A percentile compares a stretch with the other conserved stretches of the same genome.
Evolutionary conservation across 2,329 filamentous ascomycete species (phyloP).

Genomic region (Epichloe festucae): DNA sequence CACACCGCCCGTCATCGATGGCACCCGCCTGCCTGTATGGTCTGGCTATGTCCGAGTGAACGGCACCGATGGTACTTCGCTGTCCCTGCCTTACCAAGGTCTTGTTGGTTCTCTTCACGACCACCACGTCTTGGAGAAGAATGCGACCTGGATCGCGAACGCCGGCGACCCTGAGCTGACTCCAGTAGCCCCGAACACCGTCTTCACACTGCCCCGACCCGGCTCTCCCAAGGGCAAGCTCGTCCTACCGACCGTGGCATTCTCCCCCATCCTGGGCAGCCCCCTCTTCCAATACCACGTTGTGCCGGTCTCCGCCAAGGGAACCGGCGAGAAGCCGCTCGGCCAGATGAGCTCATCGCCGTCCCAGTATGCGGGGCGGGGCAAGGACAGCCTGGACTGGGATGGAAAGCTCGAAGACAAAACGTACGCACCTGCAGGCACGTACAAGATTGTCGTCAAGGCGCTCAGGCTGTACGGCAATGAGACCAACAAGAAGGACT

Average conservation of each 20-base stretch:
- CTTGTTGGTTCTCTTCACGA: constrained; percentile 14
- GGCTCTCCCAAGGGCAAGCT: not conserved
- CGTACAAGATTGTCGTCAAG: constrained; percentile 29
- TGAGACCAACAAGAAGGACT: constrained; percentile 21
- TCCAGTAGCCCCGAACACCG: not conserved
- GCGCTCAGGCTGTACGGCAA: constrained; percentile 33
- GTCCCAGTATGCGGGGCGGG: not conserved
- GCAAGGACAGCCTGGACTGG: constrained; percentile 13
- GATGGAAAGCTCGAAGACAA: constrained; percentile 28
- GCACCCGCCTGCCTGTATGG: constrained; percentile 25
- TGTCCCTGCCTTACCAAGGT: constrained; percentile 26
- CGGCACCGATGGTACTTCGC: constrained; percentile 20
- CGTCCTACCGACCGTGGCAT: too few relatives aligned
- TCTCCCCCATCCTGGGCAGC: too few relatives aligned
- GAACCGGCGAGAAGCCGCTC: not conserved
- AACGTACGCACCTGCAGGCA: constrained; percentile 25
- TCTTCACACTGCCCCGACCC: not conserved
- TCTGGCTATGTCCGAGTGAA: constrained; percentile 29
- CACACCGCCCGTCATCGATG: constrained; percentile 26
- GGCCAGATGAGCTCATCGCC: not conserved
- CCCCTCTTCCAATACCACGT: too few relatives aligned
- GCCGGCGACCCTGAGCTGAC: not conserved
- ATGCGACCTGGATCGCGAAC: not conserved
- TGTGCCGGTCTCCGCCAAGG: too few relatives aligned
- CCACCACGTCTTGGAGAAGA: not conserved